Percentiles rank a stretch among this genome's conserved stretches.
These are phyloP conservation scores for Pinus tabuliformis DNA, from an alignment of 75 land plant genomes.

Conservation along the genomic window DNA sequence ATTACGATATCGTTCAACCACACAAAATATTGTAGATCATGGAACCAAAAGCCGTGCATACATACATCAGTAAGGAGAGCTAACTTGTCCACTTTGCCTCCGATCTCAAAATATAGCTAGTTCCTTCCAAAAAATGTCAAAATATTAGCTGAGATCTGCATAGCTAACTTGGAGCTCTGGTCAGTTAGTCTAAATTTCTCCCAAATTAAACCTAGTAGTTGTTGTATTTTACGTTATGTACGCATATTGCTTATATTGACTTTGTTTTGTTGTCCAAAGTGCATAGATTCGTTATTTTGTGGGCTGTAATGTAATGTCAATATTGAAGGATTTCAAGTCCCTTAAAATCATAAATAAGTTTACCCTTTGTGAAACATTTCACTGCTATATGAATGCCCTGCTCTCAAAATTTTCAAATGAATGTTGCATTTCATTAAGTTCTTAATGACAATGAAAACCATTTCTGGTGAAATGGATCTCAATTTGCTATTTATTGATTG, in stretches of 20 bases:
- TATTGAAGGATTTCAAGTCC: neutral
- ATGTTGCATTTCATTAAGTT: too few relatives aligned
- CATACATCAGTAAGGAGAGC: neutral
- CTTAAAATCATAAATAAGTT: neutral
- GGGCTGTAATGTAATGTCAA: neutral
- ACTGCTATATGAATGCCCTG: neutral
- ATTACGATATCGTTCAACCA: neutral
- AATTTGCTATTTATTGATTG: too few relatives aligned
- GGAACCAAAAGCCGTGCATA: neutral
- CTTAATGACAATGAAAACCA: too few relatives aligned
- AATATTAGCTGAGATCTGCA: too few relatives aligned
- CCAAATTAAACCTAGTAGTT: neutral
- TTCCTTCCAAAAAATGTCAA: too few relatives aligned
- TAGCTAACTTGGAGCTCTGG: too few relatives aligned
- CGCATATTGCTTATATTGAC: too few relatives aligned
- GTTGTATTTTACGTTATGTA: neutral
- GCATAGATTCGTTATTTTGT: neutral
- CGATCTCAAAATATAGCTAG: too few relatives aligned
- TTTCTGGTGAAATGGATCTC: too few relatives aligned
- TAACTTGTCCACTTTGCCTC: neutral
- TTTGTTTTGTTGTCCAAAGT: neutral
- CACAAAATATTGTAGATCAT: neutral
- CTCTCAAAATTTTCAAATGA: neutral
- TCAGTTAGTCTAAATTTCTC: neutral
- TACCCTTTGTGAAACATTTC: neutral